These are phyloP conservation scores for Hygrophila difformis DNA, from an alignment of 257 asterid genomes.

Conservation along the genomic window DNA sequence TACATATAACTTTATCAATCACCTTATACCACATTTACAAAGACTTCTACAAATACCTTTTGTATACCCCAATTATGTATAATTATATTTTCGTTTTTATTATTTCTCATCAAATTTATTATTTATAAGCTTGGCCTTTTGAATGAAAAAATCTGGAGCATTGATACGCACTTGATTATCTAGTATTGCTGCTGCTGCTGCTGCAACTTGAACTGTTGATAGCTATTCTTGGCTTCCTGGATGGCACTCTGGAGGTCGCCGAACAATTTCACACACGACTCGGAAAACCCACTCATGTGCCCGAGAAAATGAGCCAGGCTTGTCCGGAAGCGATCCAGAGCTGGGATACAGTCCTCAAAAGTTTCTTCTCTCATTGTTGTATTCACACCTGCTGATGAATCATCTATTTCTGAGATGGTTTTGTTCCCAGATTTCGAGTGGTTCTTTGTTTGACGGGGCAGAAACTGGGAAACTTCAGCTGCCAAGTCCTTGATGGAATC, in stretches of 20 bases:
- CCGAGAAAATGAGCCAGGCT: slow-evolving; percentile 67
- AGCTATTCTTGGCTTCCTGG: slow-evolving; percentile 47
- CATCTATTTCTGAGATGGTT: slow-evolving; percentile 16
- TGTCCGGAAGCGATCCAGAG: slow-evolving; percentile 51
- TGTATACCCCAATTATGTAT: too few species aligned
- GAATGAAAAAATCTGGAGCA: too few species aligned
- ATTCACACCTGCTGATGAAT: slow-evolving; percentile 1
- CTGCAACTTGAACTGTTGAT: slow-evolving; percentile 32
- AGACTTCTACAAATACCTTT: too few species aligned
- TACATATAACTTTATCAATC: too few species aligned
- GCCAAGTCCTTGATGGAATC: slow-evolving; percentile 67
- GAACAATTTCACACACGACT: slow-evolving; percentile 55
- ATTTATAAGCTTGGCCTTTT: too few species aligned
- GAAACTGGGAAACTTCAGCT: slow-evolving; percentile 53
- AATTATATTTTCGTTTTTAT: too few species aligned
- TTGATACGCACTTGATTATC: too few species aligned
- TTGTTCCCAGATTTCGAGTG: slow-evolving; percentile 36
- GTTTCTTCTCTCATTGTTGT: slow-evolving; percentile 34
- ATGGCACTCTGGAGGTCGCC: slow-evolving; percentile 45
- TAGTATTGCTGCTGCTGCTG: background rate
- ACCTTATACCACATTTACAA: too few species aligned
- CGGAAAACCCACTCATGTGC: slow-evolving; percentile 52
- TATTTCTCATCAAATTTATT: too few species aligned
- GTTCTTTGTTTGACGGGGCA: slow-evolving; percentile 78
- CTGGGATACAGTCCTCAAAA: slow-evolving; percentile 34